These are phyloP conservation scores for Hemisphaericaspora xylofermentans DNA, from an alignment of 1,139 yeast genomes.

Conservation along the genomic window DNA sequence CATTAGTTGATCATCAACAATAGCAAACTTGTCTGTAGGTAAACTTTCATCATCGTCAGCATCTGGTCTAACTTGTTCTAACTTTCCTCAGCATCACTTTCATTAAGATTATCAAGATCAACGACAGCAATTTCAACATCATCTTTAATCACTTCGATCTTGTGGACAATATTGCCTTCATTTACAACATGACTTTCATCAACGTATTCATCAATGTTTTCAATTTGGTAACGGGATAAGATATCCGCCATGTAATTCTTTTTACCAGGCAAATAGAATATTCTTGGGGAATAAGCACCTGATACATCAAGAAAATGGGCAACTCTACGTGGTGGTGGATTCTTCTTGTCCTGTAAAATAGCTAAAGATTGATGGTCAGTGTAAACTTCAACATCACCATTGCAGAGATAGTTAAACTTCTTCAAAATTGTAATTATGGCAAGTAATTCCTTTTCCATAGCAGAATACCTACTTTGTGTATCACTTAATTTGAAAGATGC, in stretches of 20 bases:
- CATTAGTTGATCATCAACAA: too few relatives aligned
- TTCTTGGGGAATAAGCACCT: slow-evolving; percentile 1
- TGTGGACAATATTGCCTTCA: too few relatives aligned
- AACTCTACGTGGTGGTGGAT: background rate
- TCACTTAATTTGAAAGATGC: background rate
- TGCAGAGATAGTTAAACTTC: background rate
- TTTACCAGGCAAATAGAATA: background rate
- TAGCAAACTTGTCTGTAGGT: too few relatives aligned
- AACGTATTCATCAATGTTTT: too few relatives aligned
- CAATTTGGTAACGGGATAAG: background rate
- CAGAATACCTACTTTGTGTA: background rate
- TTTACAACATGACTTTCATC: too few relatives aligned
- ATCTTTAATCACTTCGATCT: too few relatives aligned
- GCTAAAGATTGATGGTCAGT: background rate
- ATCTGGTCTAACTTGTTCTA: too few relatives aligned
- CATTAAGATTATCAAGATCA: too few relatives aligned
- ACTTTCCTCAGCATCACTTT: too few relatives aligned
- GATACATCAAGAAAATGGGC: background rate
- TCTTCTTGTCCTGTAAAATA: background rate
- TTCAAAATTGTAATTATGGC: background rate
- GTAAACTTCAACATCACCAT: background rate
- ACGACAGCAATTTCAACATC: too few relatives aligned
- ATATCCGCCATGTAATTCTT: background rate
- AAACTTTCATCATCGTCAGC: too few relatives aligned
- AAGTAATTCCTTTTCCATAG: background rate